Evolutionary conservation across 139 green algal genomes (phyloP).

Genomic region (Pleodorina starrii): DNA sequence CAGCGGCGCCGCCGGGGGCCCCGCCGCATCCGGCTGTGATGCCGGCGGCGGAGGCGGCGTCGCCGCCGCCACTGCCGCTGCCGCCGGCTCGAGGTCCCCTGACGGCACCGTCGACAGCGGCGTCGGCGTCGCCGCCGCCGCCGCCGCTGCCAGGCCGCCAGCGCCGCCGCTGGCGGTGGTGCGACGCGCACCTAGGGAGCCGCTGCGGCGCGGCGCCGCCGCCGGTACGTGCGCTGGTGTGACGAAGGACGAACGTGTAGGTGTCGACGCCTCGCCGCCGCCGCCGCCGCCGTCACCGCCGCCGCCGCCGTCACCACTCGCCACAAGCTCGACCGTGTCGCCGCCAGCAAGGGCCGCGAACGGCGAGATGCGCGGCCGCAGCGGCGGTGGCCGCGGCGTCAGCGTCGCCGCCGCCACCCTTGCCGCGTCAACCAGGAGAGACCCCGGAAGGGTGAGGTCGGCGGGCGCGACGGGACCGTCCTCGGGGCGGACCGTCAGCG

Average conservation of each 20-base stretch:
- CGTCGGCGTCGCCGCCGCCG: neutral
- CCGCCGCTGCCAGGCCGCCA: neutral
- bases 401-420: neutral
- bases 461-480: neutral
- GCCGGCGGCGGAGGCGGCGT: neutral
- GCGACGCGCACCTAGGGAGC: neutral
- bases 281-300: neutral
- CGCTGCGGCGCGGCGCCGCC: neutral
- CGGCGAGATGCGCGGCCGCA: neutral
- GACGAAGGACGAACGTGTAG: neutral
- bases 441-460: neutral
- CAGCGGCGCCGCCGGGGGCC: neutral
- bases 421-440: neutral
- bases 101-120: constrained; percentile 37
- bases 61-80: neutral
- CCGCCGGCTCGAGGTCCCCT: neutral
- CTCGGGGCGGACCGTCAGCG: neutral
- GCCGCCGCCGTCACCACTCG: neutral
- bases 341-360: neutral
- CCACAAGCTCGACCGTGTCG: neutral
- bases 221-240: neutral
- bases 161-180: neutral
- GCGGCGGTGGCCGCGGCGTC: neutral
- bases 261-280: no score
- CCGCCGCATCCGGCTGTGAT: neutral